Evolutionary conservation across 768 basidiomycete species (phyloP).

Genomic region (Boletus vermiculosoides): DNA sequence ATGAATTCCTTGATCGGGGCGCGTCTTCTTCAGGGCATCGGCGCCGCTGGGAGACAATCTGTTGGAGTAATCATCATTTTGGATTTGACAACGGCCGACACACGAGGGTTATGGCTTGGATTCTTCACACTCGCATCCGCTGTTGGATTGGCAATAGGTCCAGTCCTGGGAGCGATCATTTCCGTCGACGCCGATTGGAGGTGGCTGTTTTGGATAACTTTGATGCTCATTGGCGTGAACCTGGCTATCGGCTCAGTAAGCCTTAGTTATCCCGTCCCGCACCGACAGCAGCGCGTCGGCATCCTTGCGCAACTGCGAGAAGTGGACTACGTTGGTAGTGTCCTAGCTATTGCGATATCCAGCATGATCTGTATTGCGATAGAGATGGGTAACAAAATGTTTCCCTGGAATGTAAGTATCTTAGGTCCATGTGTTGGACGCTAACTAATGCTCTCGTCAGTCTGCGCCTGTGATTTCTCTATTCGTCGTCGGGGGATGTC

Average conservation of each 20-base stretch:
- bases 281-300: slow-evolving; percentile 31
- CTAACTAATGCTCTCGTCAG: slow-evolving; percentile 16
- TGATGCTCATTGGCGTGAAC: slow-evolving; percentile 34
- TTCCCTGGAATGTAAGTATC: slow-evolving; percentile 34
- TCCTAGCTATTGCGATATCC: slow-evolving; percentile 34
- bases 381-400: slow-evolving; percentile 39
- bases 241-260: slow-evolving; percentile 26
- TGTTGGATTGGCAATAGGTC: slow-evolving; percentile 46
- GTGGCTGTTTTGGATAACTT: slow-evolving; percentile 47
- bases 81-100: slow-evolving; percentile 37
- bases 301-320: slow-evolving; percentile 34
- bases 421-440: not conserved
- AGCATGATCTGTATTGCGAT: slow-evolving; percentile 38
- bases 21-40: slow-evolving; percentile 38
- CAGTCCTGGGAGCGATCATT: slow-evolving; percentile 46
- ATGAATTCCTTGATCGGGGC: slow-evolving; percentile 36
- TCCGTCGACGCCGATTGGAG: slow-evolving; percentile 44
- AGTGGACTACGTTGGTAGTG: slow-evolving; percentile 33
- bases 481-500: slow-evolving; percentile 30
- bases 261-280: slow-evolving; percentile 34
- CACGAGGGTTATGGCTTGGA: slow-evolving; percentile 36
- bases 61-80: slow-evolving; percentile 37
- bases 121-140: slow-evolving; percentile 39
- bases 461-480: slow-evolving; percentile 30
- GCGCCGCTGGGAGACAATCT: slow-evolving; percentile 37